phyloP scores from a whole-genome alignment of 169 alveolate species.

The Blepharisma undulans region DNA sequence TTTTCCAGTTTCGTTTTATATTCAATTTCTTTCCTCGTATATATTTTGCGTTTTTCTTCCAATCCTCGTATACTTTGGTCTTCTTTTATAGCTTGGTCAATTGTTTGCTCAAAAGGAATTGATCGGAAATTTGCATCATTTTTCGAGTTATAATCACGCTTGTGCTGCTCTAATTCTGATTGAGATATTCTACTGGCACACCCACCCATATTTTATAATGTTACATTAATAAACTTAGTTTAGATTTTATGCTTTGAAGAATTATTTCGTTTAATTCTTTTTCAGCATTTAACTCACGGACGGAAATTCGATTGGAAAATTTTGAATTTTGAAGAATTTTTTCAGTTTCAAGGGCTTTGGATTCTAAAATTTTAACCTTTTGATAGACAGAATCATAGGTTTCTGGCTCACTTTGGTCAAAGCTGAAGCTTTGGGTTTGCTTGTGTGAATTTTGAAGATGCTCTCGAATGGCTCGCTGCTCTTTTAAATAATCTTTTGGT shows the following conservation, averaged over 20 bases:
- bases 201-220: constrained; percentile 20
- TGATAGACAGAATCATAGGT: background rate
- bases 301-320: background rate
- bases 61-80: background rate
- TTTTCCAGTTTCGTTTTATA: background rate
- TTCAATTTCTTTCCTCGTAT: background rate
- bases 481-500: background rate
- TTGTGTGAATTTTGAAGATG: background rate
- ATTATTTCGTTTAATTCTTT: background rate
- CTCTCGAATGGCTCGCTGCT: background rate
- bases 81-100: background rate
- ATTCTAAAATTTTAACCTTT: background rate
- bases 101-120: background rate
- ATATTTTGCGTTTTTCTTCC: background rate
- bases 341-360: background rate
- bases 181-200: constrained; percentile 8
- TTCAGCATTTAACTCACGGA: background rate
- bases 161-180: constrained; percentile 5
- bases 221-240: background rate
- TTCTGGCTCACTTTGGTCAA: background rate
- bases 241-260: background rate
- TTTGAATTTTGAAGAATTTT: background rate
- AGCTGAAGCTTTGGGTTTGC: background rate
- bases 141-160: background rate
- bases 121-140: constrained; percentile 11